These are phyloP conservation scores for Amaranthus cruentus DNA, from an alignment of 148 eudicot species.

Conservation along the genomic window DNA sequence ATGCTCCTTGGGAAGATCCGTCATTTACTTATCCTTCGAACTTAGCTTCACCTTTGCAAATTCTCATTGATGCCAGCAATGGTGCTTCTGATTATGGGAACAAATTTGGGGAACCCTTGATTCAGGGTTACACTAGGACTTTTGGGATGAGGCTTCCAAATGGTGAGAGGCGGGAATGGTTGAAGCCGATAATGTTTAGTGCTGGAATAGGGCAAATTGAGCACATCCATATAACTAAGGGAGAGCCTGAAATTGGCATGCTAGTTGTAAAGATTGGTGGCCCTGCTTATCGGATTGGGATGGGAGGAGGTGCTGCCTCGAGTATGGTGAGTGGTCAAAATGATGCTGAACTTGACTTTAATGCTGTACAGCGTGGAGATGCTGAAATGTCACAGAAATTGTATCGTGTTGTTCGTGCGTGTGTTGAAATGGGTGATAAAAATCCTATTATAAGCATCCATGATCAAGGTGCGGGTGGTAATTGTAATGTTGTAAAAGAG, in stretches of 20 bases:
- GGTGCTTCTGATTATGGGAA: conserved; percentile 97
- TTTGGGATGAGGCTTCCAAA: conserved; percentile 85
- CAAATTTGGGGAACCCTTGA: conserved; percentile 92
- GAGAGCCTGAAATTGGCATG: conserved; percentile 83
- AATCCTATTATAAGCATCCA: conserved; percentile 90
- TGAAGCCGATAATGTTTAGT: conserved; percentile 93
- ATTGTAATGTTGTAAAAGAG: conserved; percentile 93
- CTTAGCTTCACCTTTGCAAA: conserved; percentile 79
- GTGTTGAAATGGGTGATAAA: conserved; percentile 80
- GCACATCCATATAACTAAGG: conserved; percentile 64
- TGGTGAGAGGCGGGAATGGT: conserved; percentile 89
- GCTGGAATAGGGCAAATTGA: conserved; percentile 91
- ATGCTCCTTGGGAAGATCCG: conserved; percentile 91
- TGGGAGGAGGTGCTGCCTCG: conserved; percentile 99
- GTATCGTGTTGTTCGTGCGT: conserved; percentile 89
- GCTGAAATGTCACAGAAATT: conserved; percentile 94
- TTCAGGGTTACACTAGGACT: conserved; percentile 88
- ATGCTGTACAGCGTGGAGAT: conserved; percentile 93
- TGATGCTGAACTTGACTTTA: conserved; percentile 86
- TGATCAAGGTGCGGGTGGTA: conserved; percentile 97
- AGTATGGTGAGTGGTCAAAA: conserved; percentile 98
- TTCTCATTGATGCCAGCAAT: conserved; percentile 80
- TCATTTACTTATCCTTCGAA: conserved; percentile 73
- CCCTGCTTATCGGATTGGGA: conserved; percentile 91
- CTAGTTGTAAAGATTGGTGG: conserved; percentile 91